Evolutionary conservation across 495 filamentous ascomycete genomes (phyloP), one percentile per base, ranked within the genome.

Genomic region (Penicillium verhagenii): DNA sequence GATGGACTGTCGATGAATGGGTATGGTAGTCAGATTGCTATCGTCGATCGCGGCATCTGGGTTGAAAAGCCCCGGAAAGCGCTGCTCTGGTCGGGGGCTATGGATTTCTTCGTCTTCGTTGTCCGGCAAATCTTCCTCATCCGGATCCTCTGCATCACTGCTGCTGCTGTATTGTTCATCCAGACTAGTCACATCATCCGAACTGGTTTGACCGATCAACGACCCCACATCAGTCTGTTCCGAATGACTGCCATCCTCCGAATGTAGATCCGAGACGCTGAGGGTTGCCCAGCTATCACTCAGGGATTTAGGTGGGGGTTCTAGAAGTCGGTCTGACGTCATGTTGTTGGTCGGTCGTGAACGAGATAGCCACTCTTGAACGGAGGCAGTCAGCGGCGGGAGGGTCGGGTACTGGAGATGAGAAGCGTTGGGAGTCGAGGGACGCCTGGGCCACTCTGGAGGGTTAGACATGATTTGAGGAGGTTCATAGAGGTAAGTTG

Each of bases 211-310:
- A 57, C 74, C 72, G 49, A 79, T 71, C 54, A 79, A 52, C 16
- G 76, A 79, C n/a, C 69, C 72, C 11, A 61, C 45, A 59, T 79
- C 76, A 1, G 74, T 79, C 28, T 70, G 73, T 35, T 78, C 74
- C 1, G 76, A 79, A 19, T 65, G 74, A 51, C 61, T 68, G 24
- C 70, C 76, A 61, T 79, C 74, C 47, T 79, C 76, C 3, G 73
- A 77, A 43, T 73, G 70, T 19, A 70, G 54, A 54, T 79, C 74
- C 11, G 74, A 77, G 3, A 67, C 68, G 51, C 76, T 79, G 45
- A 79, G 58, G 3, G 70, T 75, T 4, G 76, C 73, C 76, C 76
- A 79, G 60, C 76, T 79, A 31, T 78, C 76, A 53, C 74, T 73
- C 49, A 79, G 55, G 18, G 72, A 62, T 24, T 63, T 74, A 25